Conservation (phyloP, 768 basidiomycete genomes). For the Galerina marginata region DNA sequence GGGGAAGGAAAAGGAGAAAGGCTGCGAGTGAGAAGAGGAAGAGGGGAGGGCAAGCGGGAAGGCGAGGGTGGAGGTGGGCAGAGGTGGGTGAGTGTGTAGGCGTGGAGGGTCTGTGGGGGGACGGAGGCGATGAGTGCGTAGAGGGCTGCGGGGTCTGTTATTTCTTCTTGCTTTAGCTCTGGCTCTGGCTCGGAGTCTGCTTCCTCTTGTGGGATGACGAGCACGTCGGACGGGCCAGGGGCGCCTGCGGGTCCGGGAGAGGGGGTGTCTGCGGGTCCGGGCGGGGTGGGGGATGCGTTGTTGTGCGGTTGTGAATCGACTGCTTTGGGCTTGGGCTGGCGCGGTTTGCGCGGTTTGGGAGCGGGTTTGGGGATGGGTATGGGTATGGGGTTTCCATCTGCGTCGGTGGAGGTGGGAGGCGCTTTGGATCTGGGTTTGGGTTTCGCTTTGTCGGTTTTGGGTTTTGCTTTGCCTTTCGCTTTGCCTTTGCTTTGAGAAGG, state of each 20-base stretch:
- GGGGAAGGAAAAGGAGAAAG: conserved; percentile 33
- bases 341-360: conserved; percentile 6
- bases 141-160: conserved; percentile 48
- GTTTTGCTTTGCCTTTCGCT: conserved; percentile 1
- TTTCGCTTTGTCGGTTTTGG: background rate
- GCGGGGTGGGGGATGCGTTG: conserved; percentile 24
- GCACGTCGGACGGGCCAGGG: background rate
- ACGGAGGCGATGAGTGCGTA: conserved; percentile 59
- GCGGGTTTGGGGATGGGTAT: background rate
- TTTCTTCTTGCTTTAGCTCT: background rate
- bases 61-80: conserved; percentile 25
- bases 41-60: conserved; percentile 54
- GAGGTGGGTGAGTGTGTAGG: conserved; percentile 63
- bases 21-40: conserved; percentile 44
- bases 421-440: background rate
- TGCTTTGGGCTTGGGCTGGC: conserved; percentile 3
- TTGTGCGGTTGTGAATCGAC: background rate
- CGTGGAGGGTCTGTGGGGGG: conserved; percentile 69
- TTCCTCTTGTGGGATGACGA: background rate
- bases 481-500: conserved; percentile 12
- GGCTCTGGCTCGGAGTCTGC: background rate
- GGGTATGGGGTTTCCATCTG: background rate
- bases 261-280: conserved; percentile 44
- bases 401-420: background rate
- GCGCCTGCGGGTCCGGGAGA: conserved; percentile 34